phyloP scores from a whole-genome alignment of 805 yeast genomes.

The Saccharomycopsis microspora region DNA sequence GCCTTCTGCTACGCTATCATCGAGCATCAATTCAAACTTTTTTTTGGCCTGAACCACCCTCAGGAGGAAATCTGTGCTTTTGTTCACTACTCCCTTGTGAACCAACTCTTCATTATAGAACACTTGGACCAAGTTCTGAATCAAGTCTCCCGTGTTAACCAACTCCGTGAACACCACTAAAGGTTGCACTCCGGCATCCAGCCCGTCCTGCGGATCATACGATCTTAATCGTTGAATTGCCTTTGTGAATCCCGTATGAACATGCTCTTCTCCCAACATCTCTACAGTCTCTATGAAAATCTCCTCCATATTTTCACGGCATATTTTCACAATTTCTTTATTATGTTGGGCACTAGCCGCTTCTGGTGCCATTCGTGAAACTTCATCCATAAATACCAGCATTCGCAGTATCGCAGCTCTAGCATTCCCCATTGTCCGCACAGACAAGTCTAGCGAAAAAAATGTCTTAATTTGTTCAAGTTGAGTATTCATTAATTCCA shows the following conservation, averaged over 20 bases:
- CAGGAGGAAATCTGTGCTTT: constrained; percentile 66
- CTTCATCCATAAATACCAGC: constrained; percentile 28
- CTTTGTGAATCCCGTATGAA: constrained; percentile 74
- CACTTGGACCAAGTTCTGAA: constrained; percentile 83
- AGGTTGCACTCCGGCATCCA: constrained; percentile 55
- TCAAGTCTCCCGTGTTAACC: constrained; percentile 85
- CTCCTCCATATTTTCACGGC: constrained; percentile 40
- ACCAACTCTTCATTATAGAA: constrained; percentile 81
- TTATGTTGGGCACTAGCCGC: constrained; percentile 24
- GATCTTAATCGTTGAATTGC: constrained; percentile 61
- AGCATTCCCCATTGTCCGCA: constrained; percentile 59
- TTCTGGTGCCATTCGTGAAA: constrained; percentile 10
- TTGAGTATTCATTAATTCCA: constrained; percentile 65
- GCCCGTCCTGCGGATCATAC: constrained; percentile 48
- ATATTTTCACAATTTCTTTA: constrained; percentile 20
- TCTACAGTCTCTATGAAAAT: constrained; percentile 58
- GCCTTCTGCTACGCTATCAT: constrained; percentile 87
- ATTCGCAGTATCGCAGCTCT: constrained; percentile 52
- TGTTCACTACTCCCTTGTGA: constrained; percentile 41
- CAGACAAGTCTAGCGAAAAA: constrained; percentile 71
- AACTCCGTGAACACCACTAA: constrained; percentile 78
- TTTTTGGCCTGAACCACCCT: constrained; percentile 72
- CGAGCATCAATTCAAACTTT: constrained; percentile 68
- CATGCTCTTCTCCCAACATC: constrained; percentile 58
- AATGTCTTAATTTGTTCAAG: constrained; percentile 66